Evolutionary conservation across 208 protist genomes (phyloP).

Genomic region (Leishmania gerbilli): DNA sequence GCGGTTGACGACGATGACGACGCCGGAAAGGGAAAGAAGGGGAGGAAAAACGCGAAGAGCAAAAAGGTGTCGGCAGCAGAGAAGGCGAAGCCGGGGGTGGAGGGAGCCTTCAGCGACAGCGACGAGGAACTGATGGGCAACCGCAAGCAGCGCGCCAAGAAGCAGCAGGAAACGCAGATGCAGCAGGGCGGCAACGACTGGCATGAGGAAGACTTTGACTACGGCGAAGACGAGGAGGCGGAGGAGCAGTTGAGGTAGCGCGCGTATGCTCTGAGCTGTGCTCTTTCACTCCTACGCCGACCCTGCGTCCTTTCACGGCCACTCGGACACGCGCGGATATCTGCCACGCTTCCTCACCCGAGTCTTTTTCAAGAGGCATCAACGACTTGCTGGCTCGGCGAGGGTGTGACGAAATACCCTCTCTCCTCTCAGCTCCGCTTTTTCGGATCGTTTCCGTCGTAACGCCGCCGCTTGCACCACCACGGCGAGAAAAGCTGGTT

Average conservation of each 20-base stretch:
- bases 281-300: background rate
- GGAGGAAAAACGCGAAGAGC: conserved; percentile 38
- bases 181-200: conserved; percentile 28
- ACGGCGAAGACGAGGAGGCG: conserved; percentile 42
- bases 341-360: background rate
- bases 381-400: background rate
- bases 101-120: conserved; percentile 45
- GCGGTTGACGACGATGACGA: conserved; percentile 28
- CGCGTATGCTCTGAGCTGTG: background rate
- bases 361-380: background rate
- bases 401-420: background rate
- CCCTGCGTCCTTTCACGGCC: background rate
- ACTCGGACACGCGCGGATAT: background rate
- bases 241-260: background rate
- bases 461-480: background rate
- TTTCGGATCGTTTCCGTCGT: background rate
- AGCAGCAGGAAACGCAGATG: conserved; percentile 34
- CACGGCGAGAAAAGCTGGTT: background rate
- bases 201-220: conserved; percentile 51
- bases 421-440: background rate
- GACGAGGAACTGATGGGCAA: conserved; percentile 82
- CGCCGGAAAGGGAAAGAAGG: conserved; percentile 30
- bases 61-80: conserved; percentile 20
- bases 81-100: conserved; percentile 21
- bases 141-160: conserved; percentile 66